A percentile compares a stretch with the other conserved stretches of the same genome.
Conservation (phyloP, 306 rosid species). For the Pyrus bretschneideri region DNA sequence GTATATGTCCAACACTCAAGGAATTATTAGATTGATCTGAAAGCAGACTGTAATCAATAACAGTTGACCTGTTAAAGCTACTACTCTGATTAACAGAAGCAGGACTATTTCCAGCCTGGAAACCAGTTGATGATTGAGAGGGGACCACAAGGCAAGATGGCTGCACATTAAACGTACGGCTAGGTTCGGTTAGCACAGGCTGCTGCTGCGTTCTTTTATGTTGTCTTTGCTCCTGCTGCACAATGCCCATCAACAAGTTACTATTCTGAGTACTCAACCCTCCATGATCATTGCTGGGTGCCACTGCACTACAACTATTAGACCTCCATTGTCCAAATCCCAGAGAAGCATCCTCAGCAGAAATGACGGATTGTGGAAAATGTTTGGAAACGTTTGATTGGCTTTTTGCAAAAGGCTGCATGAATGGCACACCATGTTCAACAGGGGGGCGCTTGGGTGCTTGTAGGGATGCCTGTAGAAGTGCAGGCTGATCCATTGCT, state of each 20-base stretch:
- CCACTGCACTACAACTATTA: slow-evolving; percentile 27
- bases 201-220: slow-evolving; percentile 32
- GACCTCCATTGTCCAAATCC: slow-evolving; percentile 51
- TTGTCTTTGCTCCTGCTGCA: slow-evolving; percentile 30
- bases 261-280: slow-evolving; percentile 32
- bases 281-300: slow-evolving; percentile 27
- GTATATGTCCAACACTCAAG: slow-evolving; percentile 24
- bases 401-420: slow-evolving; percentile 41
- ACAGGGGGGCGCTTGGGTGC: slow-evolving; percentile 33
- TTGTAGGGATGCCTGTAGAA: slow-evolving; percentile 43
- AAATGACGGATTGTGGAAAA: slow-evolving; percentile 33
- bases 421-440: slow-evolving; percentile 41
- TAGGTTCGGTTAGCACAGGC: slow-evolving; percentile 30
- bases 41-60: slow-evolving; percentile 39
- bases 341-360: slow-evolving; percentile 35
- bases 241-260: slow-evolving; percentile 27
- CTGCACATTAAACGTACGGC: slow-evolving; percentile 43
- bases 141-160: slow-evolving; percentile 59
- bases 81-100: slow-evolving; percentile 40
- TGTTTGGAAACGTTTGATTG: slow-evolving; percentile 34
- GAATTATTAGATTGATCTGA: slow-evolving; percentile 41
- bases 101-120: slow-evolving; percentile 35
- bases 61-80: slow-evolving; percentile 31
- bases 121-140: slow-evolving; percentile 38
- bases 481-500: slow-evolving; percentile 40